Base-by-base conservation (phyloP, 177 flowering plant species). In the Telopea speciosissima region DNA sequence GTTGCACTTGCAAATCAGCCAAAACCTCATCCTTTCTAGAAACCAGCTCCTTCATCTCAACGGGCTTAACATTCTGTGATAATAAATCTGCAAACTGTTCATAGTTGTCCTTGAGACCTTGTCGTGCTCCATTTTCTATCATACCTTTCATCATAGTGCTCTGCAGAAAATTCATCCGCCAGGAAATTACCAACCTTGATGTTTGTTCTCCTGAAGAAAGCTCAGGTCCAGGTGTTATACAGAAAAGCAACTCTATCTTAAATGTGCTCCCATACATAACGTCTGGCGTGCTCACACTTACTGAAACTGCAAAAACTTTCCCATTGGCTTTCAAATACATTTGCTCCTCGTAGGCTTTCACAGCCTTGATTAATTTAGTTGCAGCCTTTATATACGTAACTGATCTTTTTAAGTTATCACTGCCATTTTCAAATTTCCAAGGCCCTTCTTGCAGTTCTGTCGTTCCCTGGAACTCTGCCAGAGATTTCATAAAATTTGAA, bases 91-190 rank as follows among this genome's bases (percentile, higher is more conserved):
- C 81, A 74, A 69, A 85, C 73, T 82, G 88, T 65, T 85, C 91
- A 71, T 81, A 90, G 78, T 87, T 90, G 26, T 89, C 97, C 82
- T 84, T 92, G 9, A 94, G 77, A 75, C 97, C 97, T 78, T 85
- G 90, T 36, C 90, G 80, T 5, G 97, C 91, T 67, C 99, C 99
- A 79, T 80, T 78, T 77, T 94, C 99, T 67, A 94, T 90, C 97
- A 92, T 87, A 62, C 97, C 85, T 78, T 86, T 92, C 97, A 94
- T 92, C 89, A 94, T 90, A 62, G 93, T 92, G 78, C 89, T 92
- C 80, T 94, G 99, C 62, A 87, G 65, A 77, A 94, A 94, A 74
- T 94, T 94, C 77, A 86, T 82, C 62, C 93, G 83, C 99, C 99
- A 92, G 3, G 99, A 94, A 67, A 94, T 70, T 14, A 87, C 87